Conservation (phyloP, 192 early-diverging fungal genomes). For the Backusella circina region DNA sequence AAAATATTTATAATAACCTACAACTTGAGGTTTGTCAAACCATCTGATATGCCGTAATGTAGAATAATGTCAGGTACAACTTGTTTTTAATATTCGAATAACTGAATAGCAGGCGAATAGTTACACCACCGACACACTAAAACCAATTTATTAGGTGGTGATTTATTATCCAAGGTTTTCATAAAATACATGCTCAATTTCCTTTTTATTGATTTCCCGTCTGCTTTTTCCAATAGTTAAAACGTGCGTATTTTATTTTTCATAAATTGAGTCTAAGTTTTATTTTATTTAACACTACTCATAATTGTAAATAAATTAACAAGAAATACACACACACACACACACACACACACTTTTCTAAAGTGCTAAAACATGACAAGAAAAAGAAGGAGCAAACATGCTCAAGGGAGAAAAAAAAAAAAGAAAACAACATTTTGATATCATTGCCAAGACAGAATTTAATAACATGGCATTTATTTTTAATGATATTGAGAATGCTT, state of each 20-base stretch:
- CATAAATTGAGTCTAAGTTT: neutral
- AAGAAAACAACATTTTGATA: neutral
- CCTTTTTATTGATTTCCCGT: neutral
- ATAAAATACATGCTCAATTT: neutral
- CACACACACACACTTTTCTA: neutral
- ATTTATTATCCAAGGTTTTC: neutral
- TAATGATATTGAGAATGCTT: neutral
- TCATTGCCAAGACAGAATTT: neutral
- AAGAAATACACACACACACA: neutral
- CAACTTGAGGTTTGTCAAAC: neutral
- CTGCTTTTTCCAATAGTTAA: neutral
- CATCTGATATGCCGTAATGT: neutral
- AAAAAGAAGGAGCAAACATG: neutral
- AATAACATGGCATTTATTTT: neutral
- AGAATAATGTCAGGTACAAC: neutral
- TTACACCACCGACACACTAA: neutral
- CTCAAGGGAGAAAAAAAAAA: neutral
- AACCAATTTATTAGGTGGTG: neutral
- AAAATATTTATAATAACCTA: neutral
- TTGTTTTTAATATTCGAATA: neutral
- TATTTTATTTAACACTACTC: neutral
- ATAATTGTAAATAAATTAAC: neutral
- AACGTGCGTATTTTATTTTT: too few relatives aligned
- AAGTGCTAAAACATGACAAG: neutral
- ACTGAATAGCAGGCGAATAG: neutral